phyloP scores from a whole-genome alignment of 192 early-diverging fungal genomes.

The Paraglomus brasilianum region DNA sequence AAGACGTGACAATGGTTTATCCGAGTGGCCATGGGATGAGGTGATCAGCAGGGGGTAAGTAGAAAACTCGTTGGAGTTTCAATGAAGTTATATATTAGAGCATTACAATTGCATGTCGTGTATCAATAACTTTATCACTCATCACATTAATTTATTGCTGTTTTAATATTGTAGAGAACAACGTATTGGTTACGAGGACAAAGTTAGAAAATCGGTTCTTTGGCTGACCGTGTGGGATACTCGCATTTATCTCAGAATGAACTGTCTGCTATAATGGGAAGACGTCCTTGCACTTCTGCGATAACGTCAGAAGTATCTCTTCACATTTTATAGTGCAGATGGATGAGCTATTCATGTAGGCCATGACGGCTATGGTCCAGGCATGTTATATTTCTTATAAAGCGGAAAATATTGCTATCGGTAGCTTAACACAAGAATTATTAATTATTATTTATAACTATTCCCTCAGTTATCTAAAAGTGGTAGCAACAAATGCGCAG shows the following conservation, averaged over 20 bases:
- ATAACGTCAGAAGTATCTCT: no score
- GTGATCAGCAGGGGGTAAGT: constrained; percentile 29
- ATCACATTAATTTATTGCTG: background rate
- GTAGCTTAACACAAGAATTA: background rate
- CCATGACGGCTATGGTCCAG: constrained; percentile 20
- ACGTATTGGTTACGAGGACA: constrained; percentile 17
- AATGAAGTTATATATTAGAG: background rate
- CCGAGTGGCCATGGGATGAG: constrained; percentile 16
- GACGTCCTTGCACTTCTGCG: no score
- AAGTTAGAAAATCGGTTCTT: constrained; percentile 16
- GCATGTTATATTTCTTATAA: background rate
- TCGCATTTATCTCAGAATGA: no score
- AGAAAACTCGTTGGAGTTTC: no score
- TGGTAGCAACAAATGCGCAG: background rate
- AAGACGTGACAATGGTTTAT: background rate
- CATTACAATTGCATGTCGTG: no score
- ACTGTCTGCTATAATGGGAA: no score
- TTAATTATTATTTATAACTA: background rate
- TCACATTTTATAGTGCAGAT: background rate
- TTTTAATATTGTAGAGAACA: constrained; percentile 12
- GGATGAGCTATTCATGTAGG: constrained; percentile 27
- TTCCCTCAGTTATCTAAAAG: background rate
- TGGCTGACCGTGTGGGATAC: background rate
- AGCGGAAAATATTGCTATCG: no score
- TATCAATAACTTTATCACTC: background rate